Evolutionary conservation across 768 basidiomycete genomes (phyloP), one percentile per base, ranked within the genome.

Genomic region (Leccinum obscurum): DNA sequence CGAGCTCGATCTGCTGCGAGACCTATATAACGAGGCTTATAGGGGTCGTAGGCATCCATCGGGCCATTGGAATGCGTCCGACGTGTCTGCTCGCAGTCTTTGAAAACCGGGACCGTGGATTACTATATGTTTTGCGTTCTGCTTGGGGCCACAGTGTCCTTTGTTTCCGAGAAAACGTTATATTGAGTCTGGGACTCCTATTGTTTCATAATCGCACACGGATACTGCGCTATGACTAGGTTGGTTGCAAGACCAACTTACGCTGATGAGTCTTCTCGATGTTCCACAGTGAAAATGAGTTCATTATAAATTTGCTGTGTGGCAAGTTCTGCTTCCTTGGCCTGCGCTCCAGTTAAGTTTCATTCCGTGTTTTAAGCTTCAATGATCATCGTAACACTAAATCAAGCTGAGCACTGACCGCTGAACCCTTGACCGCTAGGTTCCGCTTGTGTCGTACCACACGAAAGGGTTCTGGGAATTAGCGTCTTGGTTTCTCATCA

Each of bases 1-100:
- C 9, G 72, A 74, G 6, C 48, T 74, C 6, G 68, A 72, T 3
- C 34, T 72, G n/a, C 59, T 74, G 32, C 61, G 57, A 15, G 71
- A 72, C 52, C 32, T 72, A 0, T 56, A 67, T 24, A 56, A 54
- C 32, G 66, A 64, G 37, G 70, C 62, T 7, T 53, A 63, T 54
- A 60, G 52, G 3, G 37, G 54, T 56, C 58, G 46, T 20, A 63
- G 30, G 46, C 60, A 52, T 17, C n/a, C 41, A 32, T 63, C 65
- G 1, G 58, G 63, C 14, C 3, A 14, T 26, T 56, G 63, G 17
- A 65, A 50, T 41, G 55, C 51, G 30, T 49, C 55, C 22, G 22
- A 22, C 22, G 1, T 2, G 14, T 60, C 63, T 39, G 49, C 61
- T 26, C 62, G 60, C 34, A 69, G 58, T 52, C 41, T 56, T 39